Percentiles rank a stretch among this genome's conserved stretches.
Conservation (phyloP, 352 stramenopile species). For the Pythium scleroteichum region DNA sequence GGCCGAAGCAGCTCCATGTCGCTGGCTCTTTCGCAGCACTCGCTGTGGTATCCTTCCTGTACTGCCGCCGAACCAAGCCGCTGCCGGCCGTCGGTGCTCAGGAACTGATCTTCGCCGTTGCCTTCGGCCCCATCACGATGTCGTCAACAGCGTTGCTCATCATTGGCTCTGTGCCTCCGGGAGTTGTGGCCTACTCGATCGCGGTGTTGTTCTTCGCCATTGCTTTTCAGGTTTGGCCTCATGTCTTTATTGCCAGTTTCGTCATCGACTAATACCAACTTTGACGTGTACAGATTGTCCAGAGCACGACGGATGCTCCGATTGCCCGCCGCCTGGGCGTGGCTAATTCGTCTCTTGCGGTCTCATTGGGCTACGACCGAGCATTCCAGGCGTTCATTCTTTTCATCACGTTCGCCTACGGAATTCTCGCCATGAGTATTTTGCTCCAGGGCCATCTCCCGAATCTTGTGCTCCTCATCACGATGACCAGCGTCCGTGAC, state of each 20-base stretch:
- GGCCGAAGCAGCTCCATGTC: conserved; percentile 35
- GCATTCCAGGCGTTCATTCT: conserved; percentile 70
- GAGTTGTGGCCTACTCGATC: conserved; percentile 53
- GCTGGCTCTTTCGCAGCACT: conserved; percentile 35
- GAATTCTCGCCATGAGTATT: conserved; percentile 46
- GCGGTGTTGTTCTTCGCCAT: conserved; percentile 61
- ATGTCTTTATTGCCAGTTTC: background rate
- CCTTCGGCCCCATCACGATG: conserved; percentile 61
- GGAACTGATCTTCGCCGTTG: conserved; percentile 50
- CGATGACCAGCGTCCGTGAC: conserved; percentile 60
- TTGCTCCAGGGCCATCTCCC: conserved; percentile 59
- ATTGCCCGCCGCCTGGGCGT: conserved; percentile 62
- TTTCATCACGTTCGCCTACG: conserved; percentile 58
- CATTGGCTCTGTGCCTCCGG: conserved; percentile 39
- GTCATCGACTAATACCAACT: background rate
- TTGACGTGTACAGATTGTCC: conserved; percentile 39
- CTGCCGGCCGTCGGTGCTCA: conserved; percentile 47
- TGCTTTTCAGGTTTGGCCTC: conserved; percentile 41
- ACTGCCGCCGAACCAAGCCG: conserved; percentile 44
- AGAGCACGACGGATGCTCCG: conserved; percentile 72
- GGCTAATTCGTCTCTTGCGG: conserved; percentile 47
- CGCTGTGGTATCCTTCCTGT: conserved; percentile 49
- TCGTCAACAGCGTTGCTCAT: conserved; percentile 52
- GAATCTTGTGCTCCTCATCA: conserved; percentile 65
- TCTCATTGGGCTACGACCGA: conserved; percentile 56